Conservation (phyloP, 2,329 filamentous ascomycete genomes). For the Cordyceps tenuipes region DNA sequence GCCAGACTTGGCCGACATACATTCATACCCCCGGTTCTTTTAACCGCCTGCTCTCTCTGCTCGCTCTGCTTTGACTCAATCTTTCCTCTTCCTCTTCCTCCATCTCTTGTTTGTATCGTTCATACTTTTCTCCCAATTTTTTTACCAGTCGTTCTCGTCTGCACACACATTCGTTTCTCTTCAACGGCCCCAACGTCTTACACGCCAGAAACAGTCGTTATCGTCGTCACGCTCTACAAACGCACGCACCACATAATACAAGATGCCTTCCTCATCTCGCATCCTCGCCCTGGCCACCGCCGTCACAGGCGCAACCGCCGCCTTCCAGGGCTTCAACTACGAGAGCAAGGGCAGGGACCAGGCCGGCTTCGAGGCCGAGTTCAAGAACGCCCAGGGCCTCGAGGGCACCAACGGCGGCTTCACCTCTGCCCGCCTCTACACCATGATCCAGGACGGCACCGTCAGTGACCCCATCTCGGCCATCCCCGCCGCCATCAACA, state of each 20-base stretch:
- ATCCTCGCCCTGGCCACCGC: slow-evolving; percentile 28
- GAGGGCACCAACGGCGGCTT: slow-evolving; percentile 54
- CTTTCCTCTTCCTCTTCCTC: background rate
- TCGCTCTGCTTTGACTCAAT: background rate
- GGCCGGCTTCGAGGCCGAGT: slow-evolving; percentile 61
- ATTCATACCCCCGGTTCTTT: background rate
- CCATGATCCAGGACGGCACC: slow-evolving; percentile 62
- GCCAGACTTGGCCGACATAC: background rate
- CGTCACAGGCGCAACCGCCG: slow-evolving; percentile 28
- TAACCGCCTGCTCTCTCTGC: background rate
- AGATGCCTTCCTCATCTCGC: slow-evolving; percentile 26
- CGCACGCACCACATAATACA: slow-evolving; percentile 9
- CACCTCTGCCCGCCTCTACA: slow-evolving; percentile 65
- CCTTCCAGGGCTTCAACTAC: slow-evolving; percentile 65
- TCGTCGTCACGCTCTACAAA: background rate
- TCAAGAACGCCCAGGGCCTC: slow-evolving; percentile 56
- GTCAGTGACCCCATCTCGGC: slow-evolving; percentile 57
- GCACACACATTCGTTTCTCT: background rate
- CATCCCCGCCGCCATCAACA: slow-evolving; percentile 75
- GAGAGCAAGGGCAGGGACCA: slow-evolving; percentile 52
- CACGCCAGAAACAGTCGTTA: slow-evolving; percentile 3
- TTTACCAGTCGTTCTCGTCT: background rate
- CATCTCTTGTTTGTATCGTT: slow-evolving; percentile 3
- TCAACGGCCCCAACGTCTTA: background rate
- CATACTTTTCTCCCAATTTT: background rate